These are phyloP conservation scores for Fusarium globosum DNA, from an alignment of 2,329 filamentous ascomycete genomes.

Conservation along the genomic window DNA sequence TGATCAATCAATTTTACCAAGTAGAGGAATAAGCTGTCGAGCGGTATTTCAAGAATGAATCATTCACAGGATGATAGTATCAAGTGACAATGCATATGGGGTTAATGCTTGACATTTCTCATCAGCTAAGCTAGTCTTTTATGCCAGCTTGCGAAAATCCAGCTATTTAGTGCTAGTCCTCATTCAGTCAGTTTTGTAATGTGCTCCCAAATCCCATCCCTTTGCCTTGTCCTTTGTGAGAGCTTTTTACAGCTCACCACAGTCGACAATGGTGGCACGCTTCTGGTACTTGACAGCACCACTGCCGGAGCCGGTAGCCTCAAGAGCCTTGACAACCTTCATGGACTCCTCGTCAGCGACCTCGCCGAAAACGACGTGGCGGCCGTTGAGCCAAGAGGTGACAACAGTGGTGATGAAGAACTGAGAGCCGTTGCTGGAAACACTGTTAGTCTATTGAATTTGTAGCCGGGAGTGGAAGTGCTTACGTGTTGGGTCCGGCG, in stretches of 20 bases:
- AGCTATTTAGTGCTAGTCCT: slow-evolving; percentile 35
- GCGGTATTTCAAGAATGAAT: slow-evolving; percentile 1
- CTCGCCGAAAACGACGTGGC: slow-evolving; percentile 88
- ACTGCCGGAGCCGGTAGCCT: slow-evolving; percentile 67
- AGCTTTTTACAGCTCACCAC: slow-evolving; percentile 59
- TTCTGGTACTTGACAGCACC: slow-evolving; percentile 69
- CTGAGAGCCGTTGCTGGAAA: slow-evolving; percentile 90
- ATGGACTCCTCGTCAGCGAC: slow-evolving; percentile 65
- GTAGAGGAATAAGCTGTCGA: not conserved
- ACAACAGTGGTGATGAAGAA: slow-evolving; percentile 97
- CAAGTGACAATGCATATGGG: not conserved
- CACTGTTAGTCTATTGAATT: slow-evolving; percentile 26
- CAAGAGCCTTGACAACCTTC: slow-evolving; percentile 68
- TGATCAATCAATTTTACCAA: slow-evolving; percentile 2
- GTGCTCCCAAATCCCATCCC: slow-evolving; percentile 28
- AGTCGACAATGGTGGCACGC: slow-evolving; percentile 68
- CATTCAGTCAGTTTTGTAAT: slow-evolving; percentile 36
- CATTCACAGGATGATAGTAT: not conserved
- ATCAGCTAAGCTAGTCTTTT: slow-evolving; percentile 32
- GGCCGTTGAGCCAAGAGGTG: slow-evolving; percentile 85
- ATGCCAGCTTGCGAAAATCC: slow-evolving; percentile 30
- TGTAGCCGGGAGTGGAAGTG: not conserved
- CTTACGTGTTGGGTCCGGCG: slow-evolving; percentile 91
- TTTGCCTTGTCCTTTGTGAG: slow-evolving; percentile 9
- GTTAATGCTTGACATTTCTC: slow-evolving; percentile 38